These are phyloP conservation scores for Backusella psychrophila DNA, from an alignment of 192 early-diverging fungal genomes.

Conservation along the genomic window DNA sequence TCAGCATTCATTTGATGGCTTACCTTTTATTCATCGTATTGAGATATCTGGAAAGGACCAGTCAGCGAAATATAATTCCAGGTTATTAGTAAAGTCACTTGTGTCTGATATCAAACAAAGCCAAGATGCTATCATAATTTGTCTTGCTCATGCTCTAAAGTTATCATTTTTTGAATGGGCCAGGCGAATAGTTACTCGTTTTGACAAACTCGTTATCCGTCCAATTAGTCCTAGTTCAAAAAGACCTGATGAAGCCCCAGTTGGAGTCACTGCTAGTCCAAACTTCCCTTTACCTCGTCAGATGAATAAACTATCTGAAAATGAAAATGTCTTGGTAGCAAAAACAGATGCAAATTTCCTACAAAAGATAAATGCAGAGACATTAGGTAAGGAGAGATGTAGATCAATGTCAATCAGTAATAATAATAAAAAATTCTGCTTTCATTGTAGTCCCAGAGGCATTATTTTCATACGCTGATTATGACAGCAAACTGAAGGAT, in stretches of 20 bases:
- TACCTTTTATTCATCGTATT: constrained; percentile 31
- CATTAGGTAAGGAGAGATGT: constrained; percentile 20
- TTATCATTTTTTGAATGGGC: constrained; percentile 1
- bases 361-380: constrained; percentile 29
- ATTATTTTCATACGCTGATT: neutral
- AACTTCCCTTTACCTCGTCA: constrained; percentile 29
- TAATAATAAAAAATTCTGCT: too few relatives aligned
- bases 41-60: constrained; percentile 14
- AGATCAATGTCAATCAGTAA: neutral
- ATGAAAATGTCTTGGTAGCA: constrained; percentile 13
- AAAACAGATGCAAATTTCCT: constrained; percentile 37
- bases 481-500: neutral
- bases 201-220: neutral
- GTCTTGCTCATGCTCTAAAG: constrained; percentile 16
- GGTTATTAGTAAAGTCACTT: constrained; percentile 17
- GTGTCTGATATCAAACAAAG: constrained; percentile 11
- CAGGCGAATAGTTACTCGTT: neutral
- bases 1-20: constrained; percentile 33
- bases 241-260: neutral
- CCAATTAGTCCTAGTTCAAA: neutral
- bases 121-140: neutral
- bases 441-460: constrained; percentile 1
- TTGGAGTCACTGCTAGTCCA: constrained; percentile 30
- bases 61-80: constrained; percentile 23
- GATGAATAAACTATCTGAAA: neutral